Conservation (phyloP, 768 basidiomycete species). For the Calocybe indica region DNA sequence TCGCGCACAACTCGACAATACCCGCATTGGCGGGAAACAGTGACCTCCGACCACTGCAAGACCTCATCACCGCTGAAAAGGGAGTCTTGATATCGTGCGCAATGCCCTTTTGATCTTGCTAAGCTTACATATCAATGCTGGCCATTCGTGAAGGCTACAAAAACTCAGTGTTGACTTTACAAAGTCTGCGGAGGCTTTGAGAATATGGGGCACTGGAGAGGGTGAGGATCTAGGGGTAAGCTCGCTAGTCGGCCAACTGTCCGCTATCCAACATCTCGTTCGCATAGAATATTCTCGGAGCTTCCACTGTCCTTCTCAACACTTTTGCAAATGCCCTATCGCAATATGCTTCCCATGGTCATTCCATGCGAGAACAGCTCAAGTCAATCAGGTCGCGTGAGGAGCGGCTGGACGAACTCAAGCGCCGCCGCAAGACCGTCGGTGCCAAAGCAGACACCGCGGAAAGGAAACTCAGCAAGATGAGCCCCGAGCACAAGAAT, state of each 20-base stretch:
- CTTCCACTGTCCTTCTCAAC: constrained; percentile 59
- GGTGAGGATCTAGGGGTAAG: constrained; percentile 78
- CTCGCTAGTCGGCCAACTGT: constrained; percentile 8
- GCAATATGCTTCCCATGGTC: constrained; percentile 67
- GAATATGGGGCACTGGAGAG: constrained; percentile 70
- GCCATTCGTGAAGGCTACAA: constrained; percentile 41
- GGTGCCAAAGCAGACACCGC: constrained; percentile 72
- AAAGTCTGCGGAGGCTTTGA: constrained; percentile 69
- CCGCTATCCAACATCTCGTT: constrained; percentile 1
- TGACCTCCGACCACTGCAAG: constrained; percentile 78
- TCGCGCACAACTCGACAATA: constrained; percentile 86
- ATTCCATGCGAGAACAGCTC: constrained; percentile 64
- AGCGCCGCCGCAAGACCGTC: constrained; percentile 61
- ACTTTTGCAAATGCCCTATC: constrained; percentile 64
- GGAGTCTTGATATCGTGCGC: constrained; percentile 66
- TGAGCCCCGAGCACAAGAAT: constrained; percentile 88
- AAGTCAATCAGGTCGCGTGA: constrained; percentile 82
- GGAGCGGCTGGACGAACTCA: constrained; percentile 74
- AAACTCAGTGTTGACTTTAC: constrained; percentile 58
- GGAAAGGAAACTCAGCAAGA: constrained; percentile 85
- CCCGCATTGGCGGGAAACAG: constrained; percentile 65
- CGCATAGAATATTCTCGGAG: constrained; percentile 64
- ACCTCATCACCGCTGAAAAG: constrained; percentile 88
- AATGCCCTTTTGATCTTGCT: constrained; percentile 11
- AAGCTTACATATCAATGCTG: background rate